These are phyloP conservation scores for Bisporella sp. DNA, from an alignment of 2,329 filamentous ascomycete species.

Conservation along the genomic window DNA sequence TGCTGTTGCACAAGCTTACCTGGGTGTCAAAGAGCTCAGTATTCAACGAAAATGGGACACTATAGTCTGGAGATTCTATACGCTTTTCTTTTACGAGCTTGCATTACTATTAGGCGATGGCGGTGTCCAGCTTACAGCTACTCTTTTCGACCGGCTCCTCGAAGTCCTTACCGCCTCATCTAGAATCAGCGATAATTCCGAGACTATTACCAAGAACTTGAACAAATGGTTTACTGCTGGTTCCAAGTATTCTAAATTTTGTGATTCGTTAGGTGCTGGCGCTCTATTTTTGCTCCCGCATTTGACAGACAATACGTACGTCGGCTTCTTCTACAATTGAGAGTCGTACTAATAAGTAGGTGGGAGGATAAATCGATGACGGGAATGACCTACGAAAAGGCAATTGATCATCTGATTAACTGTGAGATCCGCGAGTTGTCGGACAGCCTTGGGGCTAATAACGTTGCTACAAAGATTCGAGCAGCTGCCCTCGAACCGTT, in stretches of 20 bases:
- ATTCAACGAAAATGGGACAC: background rate
- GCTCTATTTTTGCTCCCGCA: background rate
- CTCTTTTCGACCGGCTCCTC: background rate
- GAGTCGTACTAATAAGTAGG: no score
- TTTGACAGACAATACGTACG: no score
- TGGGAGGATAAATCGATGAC: no score
- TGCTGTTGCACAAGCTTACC: background rate
- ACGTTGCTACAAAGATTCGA: no score
- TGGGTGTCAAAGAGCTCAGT: background rate
- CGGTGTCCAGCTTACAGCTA: background rate
- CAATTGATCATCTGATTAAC: no score
- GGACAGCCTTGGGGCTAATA: no score
- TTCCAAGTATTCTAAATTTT: background rate
- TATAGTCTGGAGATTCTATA: background rate
- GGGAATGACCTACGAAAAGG: no score
- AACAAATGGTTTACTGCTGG: background rate
- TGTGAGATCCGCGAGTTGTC: no score
- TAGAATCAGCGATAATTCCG: background rate
- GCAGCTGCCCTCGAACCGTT: background rate
- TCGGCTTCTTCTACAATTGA: no score
- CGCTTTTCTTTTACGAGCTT: background rate
- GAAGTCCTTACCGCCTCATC: background rate
- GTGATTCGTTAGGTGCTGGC: background rate
- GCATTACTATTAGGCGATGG: background rate
- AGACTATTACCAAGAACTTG: background rate